Base-by-base conservation (phyloP, 805 yeast genomes). In the Suhomyces prunicola region DNA sequence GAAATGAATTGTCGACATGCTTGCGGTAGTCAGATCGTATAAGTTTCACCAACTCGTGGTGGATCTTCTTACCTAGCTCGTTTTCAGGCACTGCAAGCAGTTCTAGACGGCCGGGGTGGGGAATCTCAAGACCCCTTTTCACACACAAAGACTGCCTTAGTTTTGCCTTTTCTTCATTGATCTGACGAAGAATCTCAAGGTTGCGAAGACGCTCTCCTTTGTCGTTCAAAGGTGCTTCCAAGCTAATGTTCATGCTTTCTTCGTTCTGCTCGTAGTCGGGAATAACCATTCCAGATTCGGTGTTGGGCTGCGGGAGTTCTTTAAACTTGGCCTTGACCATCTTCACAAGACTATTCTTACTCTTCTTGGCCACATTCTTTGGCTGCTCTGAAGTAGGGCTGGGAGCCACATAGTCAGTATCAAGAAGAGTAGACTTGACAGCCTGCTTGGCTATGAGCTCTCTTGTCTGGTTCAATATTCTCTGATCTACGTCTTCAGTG, bases 131-230 rank as follows among this genome's bases (percentile, higher is more conserved):
- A 0, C 72, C 79, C 48, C 66, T 63, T 59, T 79, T 82, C 1
- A 81, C 65, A 1, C 72, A 84, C 53, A 70, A 75, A 0, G 87
- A 79, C 47, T 82, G 60, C 40, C 82, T 64, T 6, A 69, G 57
- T 35, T 62, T 65, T 5, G 70, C 64, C 51, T 61, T 61, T 50
- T 69, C 69, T 22, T 62, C 68, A 8, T 65, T 68, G 4, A 66
- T 58, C 53, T 62, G 62, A 40, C 62, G 60, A 15, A 62, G 57
- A 12, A 61, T 52, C 50, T 65, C 65, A 39, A 66, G 45, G 44
- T 60, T 61, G 31, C 67, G 55, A 3, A 63, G 39, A 12, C 62
- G 48, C 44, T 67, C 72, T 1, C 66, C 67, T 26, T 60, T 56
- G 39, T 71, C 75, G 31, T 17, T 46, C 5, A 17, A 23, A 2